phyloP scores from a whole-genome alignment of 2,329 filamentous ascomycete genomes.

The Pyrenochaeta sp. region DNA sequence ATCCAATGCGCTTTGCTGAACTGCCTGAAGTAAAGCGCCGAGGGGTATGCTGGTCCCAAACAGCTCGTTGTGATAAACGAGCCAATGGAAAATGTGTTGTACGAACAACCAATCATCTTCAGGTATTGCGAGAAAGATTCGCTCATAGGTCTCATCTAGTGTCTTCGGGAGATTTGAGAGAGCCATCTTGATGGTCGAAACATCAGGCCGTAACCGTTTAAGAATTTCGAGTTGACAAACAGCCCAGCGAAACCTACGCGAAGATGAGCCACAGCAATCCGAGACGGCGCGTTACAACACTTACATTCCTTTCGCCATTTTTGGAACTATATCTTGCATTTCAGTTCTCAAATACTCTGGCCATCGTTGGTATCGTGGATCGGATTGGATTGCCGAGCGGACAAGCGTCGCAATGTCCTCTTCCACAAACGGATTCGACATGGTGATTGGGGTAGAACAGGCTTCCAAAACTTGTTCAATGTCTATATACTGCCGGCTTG shows the following conservation, averaged over 20 bases:
- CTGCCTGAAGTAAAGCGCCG: not conserved
- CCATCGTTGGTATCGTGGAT: not conserved
- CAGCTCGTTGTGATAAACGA: not conserved
- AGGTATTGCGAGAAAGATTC: not conserved
- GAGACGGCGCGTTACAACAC: not conserved
- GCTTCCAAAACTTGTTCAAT: not conserved
- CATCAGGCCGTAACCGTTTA: not conserved
- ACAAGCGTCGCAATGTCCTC: not conserved
- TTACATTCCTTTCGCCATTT: not conserved
- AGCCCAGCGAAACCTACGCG: not conserved
- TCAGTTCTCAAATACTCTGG: not conserved
- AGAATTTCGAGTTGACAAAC: not conserved
- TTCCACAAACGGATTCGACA: not conserved
- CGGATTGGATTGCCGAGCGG: not conserved
- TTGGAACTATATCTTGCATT: not conserved
- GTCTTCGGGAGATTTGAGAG: not conserved
- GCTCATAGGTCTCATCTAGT: not conserved
- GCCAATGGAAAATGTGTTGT: not conserved
- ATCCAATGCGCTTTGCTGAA: not conserved
- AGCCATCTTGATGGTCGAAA: not conserved
- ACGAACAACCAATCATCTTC: not conserved
- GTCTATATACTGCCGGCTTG: not conserved
- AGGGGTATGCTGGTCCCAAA: not conserved
- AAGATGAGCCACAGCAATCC: not conserved
- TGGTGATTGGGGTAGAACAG: not conserved